A percentile compares a stretch with the other conserved stretches of the same genome.
Evolutionary conservation across 441 rosid genomes (phyloP).

Genomic region (Adansonia gregorii): DNA sequence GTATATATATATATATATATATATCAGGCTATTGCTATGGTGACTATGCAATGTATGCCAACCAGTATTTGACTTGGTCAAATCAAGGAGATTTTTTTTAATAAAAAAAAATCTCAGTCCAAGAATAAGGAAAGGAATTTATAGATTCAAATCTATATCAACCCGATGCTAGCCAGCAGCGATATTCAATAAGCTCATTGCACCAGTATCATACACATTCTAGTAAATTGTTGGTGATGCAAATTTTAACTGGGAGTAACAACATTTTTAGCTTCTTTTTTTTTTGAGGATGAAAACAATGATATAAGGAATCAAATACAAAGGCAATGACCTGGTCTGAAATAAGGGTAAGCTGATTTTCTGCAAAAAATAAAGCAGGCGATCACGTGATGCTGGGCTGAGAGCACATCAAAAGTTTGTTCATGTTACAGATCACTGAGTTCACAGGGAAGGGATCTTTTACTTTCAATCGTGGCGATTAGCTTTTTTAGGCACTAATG

Average conservation of each 20-base stretch:
- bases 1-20: too few relatives aligned
- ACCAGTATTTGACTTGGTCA: constrained; percentile 30
- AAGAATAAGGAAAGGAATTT: too few relatives aligned
- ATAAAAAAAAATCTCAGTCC: too few relatives aligned
- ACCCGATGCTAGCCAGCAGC: neutral
- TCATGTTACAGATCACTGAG: neutral
- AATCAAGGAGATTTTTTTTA: neutral
- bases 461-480: neutral
- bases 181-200: neutral
- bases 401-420: constrained; percentile 1
- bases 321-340: neutral
- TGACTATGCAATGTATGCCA: neutral
- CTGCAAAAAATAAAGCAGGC: constrained; percentile 20
- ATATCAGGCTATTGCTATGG: neutral
- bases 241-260: neutral
- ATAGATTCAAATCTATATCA: too few relatives aligned
- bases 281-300: neutral
- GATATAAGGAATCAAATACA: neutral
- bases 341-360: neutral
- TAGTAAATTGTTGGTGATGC: neutral
- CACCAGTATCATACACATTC: neutral
- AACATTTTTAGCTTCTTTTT: neutral
- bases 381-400: constrained; percentile 24
- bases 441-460: neutral
- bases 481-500: constrained; percentile 6